Base-by-base conservation (phyloP, 192 early-diverging fungal genomes). In the Dissophora ornata region DNA sequence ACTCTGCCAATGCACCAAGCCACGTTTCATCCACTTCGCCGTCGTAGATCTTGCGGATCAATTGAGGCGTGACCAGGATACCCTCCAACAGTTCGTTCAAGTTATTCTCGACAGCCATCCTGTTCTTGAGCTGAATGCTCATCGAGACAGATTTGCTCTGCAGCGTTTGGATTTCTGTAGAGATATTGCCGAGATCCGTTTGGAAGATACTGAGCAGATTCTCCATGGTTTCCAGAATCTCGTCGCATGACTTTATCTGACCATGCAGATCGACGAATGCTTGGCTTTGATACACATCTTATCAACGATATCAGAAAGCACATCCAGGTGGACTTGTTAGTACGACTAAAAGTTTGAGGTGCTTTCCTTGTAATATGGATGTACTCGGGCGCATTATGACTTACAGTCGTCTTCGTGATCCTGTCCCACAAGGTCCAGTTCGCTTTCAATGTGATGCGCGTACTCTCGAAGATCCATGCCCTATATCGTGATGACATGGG, bases 11-110 rank as follows among this genome's bases (percentile, higher is more conserved):
- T 48, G 93, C 92, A 29, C 87, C 82, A 22, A 97, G 65, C 88
- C 96, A 99, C 47, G 89, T 83, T 55, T 97, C 96, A 70, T 97
- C 94, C 45, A 98, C 89, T 45, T 98, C 95, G 15, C 90, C 92
- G 69, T 98, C 93, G 59, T 89, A 94, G 69, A 99, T 97, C 74
- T 90, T 93, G 29, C 90, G 84, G 48, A 93, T 90, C 38, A 89
- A 77, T 34, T 86, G 80, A 1, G 93, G 93, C 2, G 92, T 79
- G 25, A 99, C 83, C n/a, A 95, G 87, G 30, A 96, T 85, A 8
- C 94, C 96, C 47, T 97, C 93, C 29, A 99, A 82, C 13, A 95
- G 83, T 47, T 81, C 85, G 45, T 83, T 85, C 13, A 98, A 79
- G 67, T 88, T 77, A 33, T 85, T 83, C 79, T 97, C 93, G 4